Evolutionary conservation across 2,329 filamentous ascomycete genomes (phyloP), one percentile per base, ranked within the genome.

Genomic region (Colletotrichum spinosum): DNA sequence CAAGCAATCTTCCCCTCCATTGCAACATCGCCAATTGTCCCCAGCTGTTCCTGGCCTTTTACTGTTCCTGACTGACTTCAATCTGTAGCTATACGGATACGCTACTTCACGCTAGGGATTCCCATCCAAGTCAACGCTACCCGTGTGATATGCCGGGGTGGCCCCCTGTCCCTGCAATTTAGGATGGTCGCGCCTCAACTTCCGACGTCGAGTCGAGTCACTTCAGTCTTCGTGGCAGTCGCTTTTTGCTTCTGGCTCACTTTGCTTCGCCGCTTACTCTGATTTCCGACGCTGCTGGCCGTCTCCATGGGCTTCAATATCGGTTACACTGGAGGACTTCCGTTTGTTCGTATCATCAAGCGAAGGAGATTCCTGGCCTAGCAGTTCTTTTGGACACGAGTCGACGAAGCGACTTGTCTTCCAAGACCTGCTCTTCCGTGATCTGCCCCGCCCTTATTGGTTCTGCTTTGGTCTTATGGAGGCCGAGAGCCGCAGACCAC

Each of bases 121-220:
- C 39, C 45, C 57, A 55, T 55, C 64, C 53, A 35, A 49, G 53
- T 55, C 49, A 58, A 68, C 67, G 55, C 64, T 59, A 58, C 57
- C 25, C 33, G 53, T 42, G 60, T 39, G 53, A 53, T 56, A 50
- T 63, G 60, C 60, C 53, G 60, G 64, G 60, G 38, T 41, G 13
- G 8, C 39, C 53, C 62, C 62, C 48, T 63, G 56, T 57, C 46
- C 53, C 51, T 65, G 60, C 60, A 69, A 67, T 68, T 59, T 69
- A 55, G 62, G 54, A 67, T 68, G 68, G 55, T 68, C 25, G 59
- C 62, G 65, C 68, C 66, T 66, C 67, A 65, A 67, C 65, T 61
- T 67, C 61, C 54, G 65, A 65, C 56, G 61, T 54, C 60, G 60
- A 52, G 42, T 55, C 39, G 7, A 37, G 17, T 17, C 35, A 15